A percentile compares a stretch with the other conserved stretches of the same genome.
phyloP scores from a whole-genome alignment of 2,329 filamentous ascomycete species.

The Cytospora piceicola region DNA sequence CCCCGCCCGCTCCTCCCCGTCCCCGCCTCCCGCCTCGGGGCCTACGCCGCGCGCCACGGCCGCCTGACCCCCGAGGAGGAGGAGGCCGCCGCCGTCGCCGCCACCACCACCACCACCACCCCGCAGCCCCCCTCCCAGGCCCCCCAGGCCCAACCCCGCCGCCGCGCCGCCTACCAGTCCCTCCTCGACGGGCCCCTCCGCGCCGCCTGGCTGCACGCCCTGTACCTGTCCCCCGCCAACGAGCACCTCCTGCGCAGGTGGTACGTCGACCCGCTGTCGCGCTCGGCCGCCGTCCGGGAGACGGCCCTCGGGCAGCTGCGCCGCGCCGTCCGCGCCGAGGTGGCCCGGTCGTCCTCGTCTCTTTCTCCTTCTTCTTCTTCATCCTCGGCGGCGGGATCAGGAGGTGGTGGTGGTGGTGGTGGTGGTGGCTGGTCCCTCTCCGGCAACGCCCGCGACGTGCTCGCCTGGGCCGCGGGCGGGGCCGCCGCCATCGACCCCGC shows the following conservation, averaged over 20 bases:
- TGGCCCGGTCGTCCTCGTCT: slow-evolving; percentile 62
- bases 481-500: slow-evolving; percentile 38
- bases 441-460: slow-evolving; percentile 24
- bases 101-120: too few species aligned
- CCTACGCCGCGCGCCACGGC: slow-evolving; percentile 27
- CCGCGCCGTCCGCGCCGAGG: slow-evolving; percentile 72
- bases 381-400: too few species aligned
- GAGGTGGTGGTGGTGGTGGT: too few species aligned
- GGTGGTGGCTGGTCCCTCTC: slow-evolving; percentile 19
- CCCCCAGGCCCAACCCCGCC: slow-evolving; percentile 33
- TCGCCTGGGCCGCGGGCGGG: slow-evolving; percentile 40
- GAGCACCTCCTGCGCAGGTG: slow-evolving; percentile 68
- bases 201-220: slow-evolving; percentile 82
- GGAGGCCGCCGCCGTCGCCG: too few species aligned
- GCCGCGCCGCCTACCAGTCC: slow-evolving; percentile 72
- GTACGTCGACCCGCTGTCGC: slow-evolving; percentile 69
- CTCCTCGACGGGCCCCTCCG: slow-evolving; percentile 78
- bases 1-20: slow-evolving; percentile 43
- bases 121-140: slow-evolving; percentile 41
- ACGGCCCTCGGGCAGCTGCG: slow-evolving; percentile 69
- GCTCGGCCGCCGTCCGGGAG: slow-evolving; percentile 64
- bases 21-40: slow-evolving; percentile 27
- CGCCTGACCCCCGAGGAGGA: slow-evolving; percentile 37
- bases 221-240: slow-evolving; percentile 78
- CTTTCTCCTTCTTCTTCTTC: slow-evolving; percentile 38